Conservation (phyloP, 1,284 basidiomycete genomes). For the Quambalaria eucalypti region DNA sequence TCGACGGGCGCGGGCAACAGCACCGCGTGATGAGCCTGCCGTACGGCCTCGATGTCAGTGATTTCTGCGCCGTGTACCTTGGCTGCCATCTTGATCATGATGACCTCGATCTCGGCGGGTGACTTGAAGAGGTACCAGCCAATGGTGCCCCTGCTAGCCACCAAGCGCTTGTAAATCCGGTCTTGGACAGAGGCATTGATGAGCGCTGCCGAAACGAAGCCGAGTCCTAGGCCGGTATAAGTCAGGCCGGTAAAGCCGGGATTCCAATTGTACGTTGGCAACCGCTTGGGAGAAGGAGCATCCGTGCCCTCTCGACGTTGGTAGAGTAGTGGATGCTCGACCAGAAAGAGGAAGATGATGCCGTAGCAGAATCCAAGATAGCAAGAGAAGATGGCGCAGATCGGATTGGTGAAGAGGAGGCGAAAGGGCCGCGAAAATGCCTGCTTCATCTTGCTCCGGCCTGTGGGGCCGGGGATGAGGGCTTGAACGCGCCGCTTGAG, state of each 20-base stretch:
- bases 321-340: constrained; percentile 49
- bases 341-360: constrained; percentile 49
- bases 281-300: constrained; percentile 13
- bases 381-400: constrained; percentile 47
- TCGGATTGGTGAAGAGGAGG: constrained; percentile 32
- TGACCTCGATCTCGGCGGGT: constrained; percentile 6
- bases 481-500: not conserved
- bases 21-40: no score
- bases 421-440: constrained; percentile 49
- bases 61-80: constrained; percentile 11
- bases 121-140: constrained; percentile 19
- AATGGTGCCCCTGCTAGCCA: constrained; percentile 17
- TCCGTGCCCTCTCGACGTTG: constrained; percentile 35
- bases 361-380: constrained; percentile 52
- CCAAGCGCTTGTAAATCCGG: constrained; percentile 47
- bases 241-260: constrained; percentile 46
- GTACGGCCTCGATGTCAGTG: constrained; percentile 6
- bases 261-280: constrained; percentile 50
- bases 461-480: constrained; percentile 10
- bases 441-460: constrained; percentile 11
- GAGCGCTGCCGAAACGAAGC: constrained; percentile 47
- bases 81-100: not conserved
- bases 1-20: no score
- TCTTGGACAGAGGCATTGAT: constrained; percentile 49
- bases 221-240: constrained; percentile 50